A percentile compares a stretch with the other conserved stretches of the same genome.
phyloP scores from a whole-genome alignment of 208 protist species.

The Trypanosoma melophagium region DNA sequence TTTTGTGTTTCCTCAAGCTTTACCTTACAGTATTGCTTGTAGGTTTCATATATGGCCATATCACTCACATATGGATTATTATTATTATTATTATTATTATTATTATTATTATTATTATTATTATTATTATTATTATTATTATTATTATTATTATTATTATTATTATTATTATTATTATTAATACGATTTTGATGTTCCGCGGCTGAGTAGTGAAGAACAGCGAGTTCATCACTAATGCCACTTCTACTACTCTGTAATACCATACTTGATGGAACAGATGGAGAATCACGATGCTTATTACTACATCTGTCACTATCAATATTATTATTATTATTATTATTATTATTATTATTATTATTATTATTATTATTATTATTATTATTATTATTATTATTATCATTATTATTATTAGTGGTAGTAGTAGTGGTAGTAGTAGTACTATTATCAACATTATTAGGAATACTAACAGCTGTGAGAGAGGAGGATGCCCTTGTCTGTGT shows the following conservation, averaged over 20 bases:
- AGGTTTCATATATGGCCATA: slow-evolving; percentile 1
- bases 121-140: slow-evolving; percentile 1
- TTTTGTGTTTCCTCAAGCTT: neutral
- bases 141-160: neutral
- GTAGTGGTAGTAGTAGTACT: too few species aligned
- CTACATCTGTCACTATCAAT: neutral
- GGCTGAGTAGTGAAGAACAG: neutral
- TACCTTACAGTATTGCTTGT: neutral
- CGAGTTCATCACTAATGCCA: too few species aligned
- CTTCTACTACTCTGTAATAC: neutral
- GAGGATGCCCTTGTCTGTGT: too few species aligned
- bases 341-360: neutral
- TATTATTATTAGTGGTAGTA: too few species aligned
- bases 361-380: neutral
- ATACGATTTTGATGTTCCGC: neutral
- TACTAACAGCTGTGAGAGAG: too few species aligned
- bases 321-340: neutral
- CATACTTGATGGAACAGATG: neutral
- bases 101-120: neutral
- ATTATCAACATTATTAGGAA: too few species aligned
- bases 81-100: slow-evolving; percentile 2
- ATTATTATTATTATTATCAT: neutral
- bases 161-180: neutral
- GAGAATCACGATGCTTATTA: neutral
- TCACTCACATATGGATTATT: neutral